Percentiles rank a stretch among this genome's conserved stretches.
Evolutionary conservation across 352 stramenopile genomes (phyloP).

Genomic region (Saprolegnia parasitica): DNA sequence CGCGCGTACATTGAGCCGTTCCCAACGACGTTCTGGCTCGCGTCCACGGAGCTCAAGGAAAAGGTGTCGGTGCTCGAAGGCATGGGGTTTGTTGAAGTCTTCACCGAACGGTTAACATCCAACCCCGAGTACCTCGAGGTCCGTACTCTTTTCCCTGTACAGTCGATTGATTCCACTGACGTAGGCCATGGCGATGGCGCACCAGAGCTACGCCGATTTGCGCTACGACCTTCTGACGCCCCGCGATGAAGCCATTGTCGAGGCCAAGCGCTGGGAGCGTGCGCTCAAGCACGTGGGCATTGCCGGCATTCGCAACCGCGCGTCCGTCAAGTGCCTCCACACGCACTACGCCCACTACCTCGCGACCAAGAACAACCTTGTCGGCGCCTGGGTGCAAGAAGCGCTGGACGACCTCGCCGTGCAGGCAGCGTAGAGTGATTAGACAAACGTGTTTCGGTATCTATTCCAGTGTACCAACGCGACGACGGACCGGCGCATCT

Average conservation of each 20-base stretch:
- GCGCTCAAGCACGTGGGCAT: conserved; percentile 51
- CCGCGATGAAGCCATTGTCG: conserved; percentile 41
- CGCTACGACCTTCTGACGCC: conserved; percentile 49
- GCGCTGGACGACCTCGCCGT: conserved; percentile 34
- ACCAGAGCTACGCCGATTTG: conserved; percentile 43
- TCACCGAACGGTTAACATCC: conserved; percentile 41
- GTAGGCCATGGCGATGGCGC: conserved; percentile 44
- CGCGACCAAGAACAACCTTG: conserved; percentile 45
- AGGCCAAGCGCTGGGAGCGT: conserved; percentile 38
- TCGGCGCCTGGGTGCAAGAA: conserved; percentile 63
- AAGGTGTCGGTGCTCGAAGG: conserved; percentile 52
- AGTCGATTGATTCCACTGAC: no score
- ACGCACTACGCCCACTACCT: conserved; percentile 69
- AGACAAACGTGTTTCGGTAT: no score
- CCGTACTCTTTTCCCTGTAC: conserved; percentile 2
- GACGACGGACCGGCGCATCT: not conserved
- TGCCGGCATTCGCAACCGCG: conserved; percentile 50
- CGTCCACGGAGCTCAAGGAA: conserved; percentile 42
- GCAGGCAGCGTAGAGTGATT: not conserved
- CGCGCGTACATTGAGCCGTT: conserved; percentile 54
- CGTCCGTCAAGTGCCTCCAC: conserved; percentile 66
- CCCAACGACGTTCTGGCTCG: conserved; percentile 64
- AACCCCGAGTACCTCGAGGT: conserved; percentile 39
- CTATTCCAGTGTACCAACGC: no score
- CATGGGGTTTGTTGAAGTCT: conserved; percentile 41